Conservation (phyloP, 208 protist genomes). For the Trypanosoma scelopori region DNA sequence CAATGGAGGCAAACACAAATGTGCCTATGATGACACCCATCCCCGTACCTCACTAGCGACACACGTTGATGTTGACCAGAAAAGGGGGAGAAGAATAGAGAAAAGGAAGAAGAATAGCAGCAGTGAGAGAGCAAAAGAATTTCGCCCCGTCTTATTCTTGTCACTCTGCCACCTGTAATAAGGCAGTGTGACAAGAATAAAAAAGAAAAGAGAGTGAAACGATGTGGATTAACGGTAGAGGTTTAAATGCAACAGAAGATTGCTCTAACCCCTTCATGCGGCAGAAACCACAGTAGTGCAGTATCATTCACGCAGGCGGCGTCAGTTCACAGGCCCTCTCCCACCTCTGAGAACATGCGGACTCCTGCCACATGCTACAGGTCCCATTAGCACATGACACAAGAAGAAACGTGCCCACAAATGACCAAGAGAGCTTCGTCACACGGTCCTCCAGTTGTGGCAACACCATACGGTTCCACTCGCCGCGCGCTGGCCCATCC, state of each 20-base stretch:
- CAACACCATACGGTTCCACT: slow-evolving; percentile 49
- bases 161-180: too few species aligned
- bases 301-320: slow-evolving; percentile 15
- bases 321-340: slow-evolving; percentile 58
- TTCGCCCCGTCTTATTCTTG: background rate
- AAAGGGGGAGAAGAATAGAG: background rate
- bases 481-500: slow-evolving; percentile 46
- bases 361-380: slow-evolving; percentile 76
- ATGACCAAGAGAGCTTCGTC: slow-evolving; percentile 84
- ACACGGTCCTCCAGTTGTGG: slow-evolving; percentile 48
- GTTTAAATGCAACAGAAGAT: background rate
- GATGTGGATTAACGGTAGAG: background rate
- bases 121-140: background rate
- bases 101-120: too few species aligned
- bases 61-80: background rate
- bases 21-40: slow-evolving; percentile 82
- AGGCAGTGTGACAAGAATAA: too few species aligned
- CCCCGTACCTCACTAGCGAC: background rate
- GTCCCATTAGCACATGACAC: slow-evolving; percentile 78
- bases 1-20: slow-evolving; percentile 65
- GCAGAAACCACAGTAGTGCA: background rate
- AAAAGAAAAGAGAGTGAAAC: too few species aligned
- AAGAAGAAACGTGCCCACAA: slow-evolving; percentile 75
- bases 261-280: background rate
- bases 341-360: slow-evolving; percentile 47